Conservation (phyloP, 2,329 filamentous ascomycete species). For the Colletotrichum sidae region DNA sequence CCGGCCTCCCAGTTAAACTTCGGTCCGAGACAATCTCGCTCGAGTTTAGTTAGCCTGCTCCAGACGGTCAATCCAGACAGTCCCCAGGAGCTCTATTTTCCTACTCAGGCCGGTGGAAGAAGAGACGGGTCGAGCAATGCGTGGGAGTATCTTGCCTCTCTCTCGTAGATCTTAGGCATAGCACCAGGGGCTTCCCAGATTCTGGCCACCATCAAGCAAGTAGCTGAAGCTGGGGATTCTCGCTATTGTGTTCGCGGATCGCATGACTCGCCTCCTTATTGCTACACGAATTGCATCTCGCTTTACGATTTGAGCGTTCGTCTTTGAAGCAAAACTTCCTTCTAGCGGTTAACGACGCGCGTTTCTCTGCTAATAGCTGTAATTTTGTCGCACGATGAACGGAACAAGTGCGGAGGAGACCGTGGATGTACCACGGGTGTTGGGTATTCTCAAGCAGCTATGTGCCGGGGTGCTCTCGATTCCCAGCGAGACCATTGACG, state of each 20-base stretch:
- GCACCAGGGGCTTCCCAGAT: not conserved
- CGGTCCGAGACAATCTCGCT: slow-evolving; percentile 24
- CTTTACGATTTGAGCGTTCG: too few species aligned
- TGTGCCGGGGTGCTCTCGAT: slow-evolving; percentile 9
- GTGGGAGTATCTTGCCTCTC: too few species aligned
- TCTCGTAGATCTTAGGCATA: too few species aligned
- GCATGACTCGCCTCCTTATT: not conserved
- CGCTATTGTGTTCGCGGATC: not conserved
- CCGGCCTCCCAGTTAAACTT: slow-evolving; percentile 19
- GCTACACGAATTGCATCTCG: not conserved
- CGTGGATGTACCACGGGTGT: not conserved
- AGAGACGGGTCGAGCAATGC: too few species aligned
- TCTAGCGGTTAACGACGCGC: too few species aligned
- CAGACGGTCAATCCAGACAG: too few species aligned
- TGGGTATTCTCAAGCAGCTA: not conserved
- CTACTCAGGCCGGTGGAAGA: too few species aligned
- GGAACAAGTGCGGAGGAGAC: not conserved
- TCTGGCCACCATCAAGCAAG: not conserved
- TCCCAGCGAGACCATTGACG: slow-evolving; percentile 4
- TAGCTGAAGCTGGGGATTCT: not conserved
- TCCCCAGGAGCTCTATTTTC: too few species aligned
- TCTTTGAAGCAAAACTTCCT: too few species aligned
- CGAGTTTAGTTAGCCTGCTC: not conserved
- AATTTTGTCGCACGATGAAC: not conserved
- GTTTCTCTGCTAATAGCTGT: not conserved